phyloP scores from a whole-genome alignment of 2,329 filamentous ascomycete genomes.

The Colletotrichum lupini region DNA sequence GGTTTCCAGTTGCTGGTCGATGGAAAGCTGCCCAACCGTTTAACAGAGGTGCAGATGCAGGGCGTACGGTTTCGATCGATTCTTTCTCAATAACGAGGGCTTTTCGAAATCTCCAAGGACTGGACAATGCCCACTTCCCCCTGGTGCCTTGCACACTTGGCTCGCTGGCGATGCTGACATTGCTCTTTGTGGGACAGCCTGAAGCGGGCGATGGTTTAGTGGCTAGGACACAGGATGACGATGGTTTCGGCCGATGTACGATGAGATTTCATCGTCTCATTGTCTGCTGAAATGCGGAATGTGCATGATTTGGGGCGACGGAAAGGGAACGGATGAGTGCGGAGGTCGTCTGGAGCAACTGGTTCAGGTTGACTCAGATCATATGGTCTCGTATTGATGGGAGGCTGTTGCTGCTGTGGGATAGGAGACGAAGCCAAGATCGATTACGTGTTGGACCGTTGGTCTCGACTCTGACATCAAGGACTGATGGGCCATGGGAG shows the following conservation, averaged over 20 bases:
- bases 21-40: not conserved
- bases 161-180: not conserved
- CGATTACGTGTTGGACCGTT: not conserved
- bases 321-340: not conserved
- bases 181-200: not conserved
- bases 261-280: slow-evolving; percentile 21
- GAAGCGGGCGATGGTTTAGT: not conserved
- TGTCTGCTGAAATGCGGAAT: not conserved
- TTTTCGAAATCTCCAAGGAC: not conserved
- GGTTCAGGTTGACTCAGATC: not conserved
- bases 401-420: not conserved
- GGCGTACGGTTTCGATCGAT: not conserved
- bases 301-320: not conserved
- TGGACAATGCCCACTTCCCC: not conserved
- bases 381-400: not conserved
- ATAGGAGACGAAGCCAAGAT: not conserved
- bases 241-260: slow-evolving; percentile 17
- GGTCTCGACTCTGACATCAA: not conserved
- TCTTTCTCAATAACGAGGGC: not conserved
- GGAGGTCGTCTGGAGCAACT: not conserved
- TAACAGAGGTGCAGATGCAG: not conserved
- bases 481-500: not conserved
- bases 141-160: not conserved
- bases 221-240: slow-evolving; percentile 18
- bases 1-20: not conserved